Percentiles rank a stretch among this genome's conserved stretches.
These are phyloP conservation scores for Phytophthora sp. DNA, from an alignment of 352 stramenopile genomes.

Conservation along the genomic window DNA sequence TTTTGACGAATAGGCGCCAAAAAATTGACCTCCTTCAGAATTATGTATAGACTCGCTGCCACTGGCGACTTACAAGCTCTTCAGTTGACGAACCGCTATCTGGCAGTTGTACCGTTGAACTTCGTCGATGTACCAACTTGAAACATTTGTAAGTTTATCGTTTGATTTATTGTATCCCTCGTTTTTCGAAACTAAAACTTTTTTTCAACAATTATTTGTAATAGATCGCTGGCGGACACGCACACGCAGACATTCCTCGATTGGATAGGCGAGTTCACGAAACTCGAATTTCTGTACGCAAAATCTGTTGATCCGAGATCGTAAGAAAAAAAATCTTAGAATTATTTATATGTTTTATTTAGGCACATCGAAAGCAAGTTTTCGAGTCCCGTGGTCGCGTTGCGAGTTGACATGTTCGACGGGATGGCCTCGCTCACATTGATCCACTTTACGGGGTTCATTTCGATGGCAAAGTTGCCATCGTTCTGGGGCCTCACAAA, in stretches of 20 bases:
- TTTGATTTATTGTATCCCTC: neutral
- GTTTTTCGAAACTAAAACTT: neutral
- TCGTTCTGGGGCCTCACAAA: constrained; percentile 37
- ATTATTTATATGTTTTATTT: neutral
- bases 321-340: too few species aligned
- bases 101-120: constrained; percentile 14
- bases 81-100: constrained; percentile 40
- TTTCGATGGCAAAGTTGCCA: constrained; percentile 25
- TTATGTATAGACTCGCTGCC: too few species aligned
- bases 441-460: constrained; percentile 38
- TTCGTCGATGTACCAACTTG: neutral
- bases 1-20: too few species aligned
- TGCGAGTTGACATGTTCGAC: constrained; percentile 44
- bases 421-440: constrained; percentile 45
- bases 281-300: constrained; percentile 42
- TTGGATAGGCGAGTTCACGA: constrained; percentile 23
- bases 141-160: neutral
- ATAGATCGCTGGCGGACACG: constrained; percentile 23
- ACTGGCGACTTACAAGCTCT: constrained; percentile 23
- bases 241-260: constrained; percentile 15
- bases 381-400: neutral
- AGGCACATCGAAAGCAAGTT: constrained; percentile 5
- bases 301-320: too few species aligned
- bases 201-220: neutral
- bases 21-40: too few species aligned